Conservation (phyloP, 257 asterid species). For the Cordia subcordata region DNA sequence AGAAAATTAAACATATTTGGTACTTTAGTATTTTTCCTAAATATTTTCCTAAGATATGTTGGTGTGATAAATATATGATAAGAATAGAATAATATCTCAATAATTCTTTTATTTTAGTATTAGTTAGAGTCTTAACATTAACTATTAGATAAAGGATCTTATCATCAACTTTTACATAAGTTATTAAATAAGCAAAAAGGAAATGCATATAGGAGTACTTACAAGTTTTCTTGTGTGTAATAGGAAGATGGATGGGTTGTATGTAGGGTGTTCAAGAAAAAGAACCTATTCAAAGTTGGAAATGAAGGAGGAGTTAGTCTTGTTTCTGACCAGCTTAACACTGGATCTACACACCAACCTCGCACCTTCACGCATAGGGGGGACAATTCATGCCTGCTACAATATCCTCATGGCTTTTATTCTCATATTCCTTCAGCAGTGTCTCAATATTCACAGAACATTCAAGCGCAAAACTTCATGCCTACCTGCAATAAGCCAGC, state of each 20-base stretch:
- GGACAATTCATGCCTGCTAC: slow-evolving; percentile 20
- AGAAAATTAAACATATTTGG: too few relatives aligned
- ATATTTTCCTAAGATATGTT: too few relatives aligned
- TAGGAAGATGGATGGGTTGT: slow-evolving; percentile 97
- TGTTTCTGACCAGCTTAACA: slow-evolving; percentile 24
- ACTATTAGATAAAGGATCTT: too few relatives aligned
- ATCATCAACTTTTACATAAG: too few relatives aligned
- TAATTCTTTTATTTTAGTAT: too few relatives aligned
- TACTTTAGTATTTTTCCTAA: too few relatives aligned
- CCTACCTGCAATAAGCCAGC: slow-evolving; percentile 35
- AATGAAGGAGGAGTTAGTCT: slow-evolving; percentile 26
- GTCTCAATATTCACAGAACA: slow-evolving; percentile 16
- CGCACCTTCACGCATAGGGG: slow-evolving; percentile 17
- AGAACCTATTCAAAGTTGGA: slow-evolving; percentile 63
- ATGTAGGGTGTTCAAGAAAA: slow-evolving; percentile 92
- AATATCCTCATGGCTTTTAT: slow-evolving; percentile 24
- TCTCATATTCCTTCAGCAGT: slow-evolving; percentile 28
- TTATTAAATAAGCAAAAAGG: too few relatives aligned
- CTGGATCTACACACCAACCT: slow-evolving; percentile 17
- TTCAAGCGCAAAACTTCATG: slow-evolving; percentile 47
- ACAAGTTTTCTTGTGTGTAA: too few relatives aligned
- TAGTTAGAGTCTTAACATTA: too few relatives aligned
- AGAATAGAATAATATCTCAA: too few relatives aligned
- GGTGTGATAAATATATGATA: too few relatives aligned
- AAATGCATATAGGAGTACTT: too few relatives aligned